A percentile compares a stretch with the other conserved stretches of the same genome.
These are phyloP conservation scores for Aquilaria sinensis DNA, from an alignment of 345 rosid species.

Conservation along the genomic window DNA sequence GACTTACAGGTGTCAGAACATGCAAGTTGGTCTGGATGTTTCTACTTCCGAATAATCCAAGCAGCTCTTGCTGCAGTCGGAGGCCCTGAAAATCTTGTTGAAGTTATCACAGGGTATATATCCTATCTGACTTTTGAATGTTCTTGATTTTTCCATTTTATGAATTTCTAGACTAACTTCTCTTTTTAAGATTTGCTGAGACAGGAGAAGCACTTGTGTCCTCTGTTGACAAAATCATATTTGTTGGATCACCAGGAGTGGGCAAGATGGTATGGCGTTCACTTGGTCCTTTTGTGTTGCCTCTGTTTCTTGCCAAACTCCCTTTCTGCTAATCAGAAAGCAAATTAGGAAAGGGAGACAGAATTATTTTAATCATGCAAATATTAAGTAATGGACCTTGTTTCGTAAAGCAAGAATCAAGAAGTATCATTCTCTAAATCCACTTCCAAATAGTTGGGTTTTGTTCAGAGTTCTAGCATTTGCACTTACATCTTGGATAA, in stretches of 20 bases:
- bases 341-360: too few relatives aligned
- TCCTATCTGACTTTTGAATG: conserved; percentile 10
- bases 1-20: conserved; percentile 73
- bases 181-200: conserved; percentile 66
- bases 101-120: conserved; percentile 84
- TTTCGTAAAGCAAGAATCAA: too few relatives aligned
- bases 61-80: conserved; percentile 95
- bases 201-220: conserved; percentile 96
- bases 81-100: conserved; percentile 96
- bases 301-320: not conserved
- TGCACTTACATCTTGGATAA: too few relatives aligned
- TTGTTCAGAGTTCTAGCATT: too few relatives aligned
- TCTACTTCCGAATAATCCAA: conserved; percentile 89
- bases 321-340: too few relatives aligned
- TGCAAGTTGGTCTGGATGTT: conserved; percentile 96
- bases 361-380: too few relatives aligned
- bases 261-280: conserved; percentile 75
- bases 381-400: too few relatives aligned
- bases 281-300: conserved; percentile 3
- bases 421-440: too few relatives aligned
- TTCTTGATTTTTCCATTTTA: conserved; percentile 4
- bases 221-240: conserved; percentile 87
- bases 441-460: too few relatives aligned
- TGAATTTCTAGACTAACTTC: conserved; percentile 6
- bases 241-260: conserved; percentile 96